These are phyloP conservation scores for Cryomyces minteri DNA, from an alignment of 495 filamentous ascomycete genomes.

Conservation along the genomic window DNA sequence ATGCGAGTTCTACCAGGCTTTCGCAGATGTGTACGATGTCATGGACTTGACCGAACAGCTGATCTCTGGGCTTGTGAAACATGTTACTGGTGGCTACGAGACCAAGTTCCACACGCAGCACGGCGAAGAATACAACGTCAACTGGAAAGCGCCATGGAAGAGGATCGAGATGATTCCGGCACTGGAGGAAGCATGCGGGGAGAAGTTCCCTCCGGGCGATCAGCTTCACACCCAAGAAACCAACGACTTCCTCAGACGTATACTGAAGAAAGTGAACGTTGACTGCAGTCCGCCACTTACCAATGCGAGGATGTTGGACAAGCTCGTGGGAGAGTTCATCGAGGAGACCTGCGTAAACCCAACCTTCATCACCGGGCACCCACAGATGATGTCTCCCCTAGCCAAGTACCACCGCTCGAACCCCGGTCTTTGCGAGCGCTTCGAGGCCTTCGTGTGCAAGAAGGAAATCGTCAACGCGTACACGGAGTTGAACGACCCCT, in stretches of 20 bases:
- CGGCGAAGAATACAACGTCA: constrained; percentile 72
- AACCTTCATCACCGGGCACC: constrained; percentile 87
- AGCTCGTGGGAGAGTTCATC: constrained; percentile 89
- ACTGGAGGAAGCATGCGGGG: constrained; percentile 72
- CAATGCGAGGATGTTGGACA: constrained; percentile 95
- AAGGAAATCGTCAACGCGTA: constrained; percentile 95
- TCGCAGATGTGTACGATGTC: constrained; percentile 80
- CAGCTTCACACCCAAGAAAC: constrained; percentile 81
- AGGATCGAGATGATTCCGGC: constrained; percentile 93
- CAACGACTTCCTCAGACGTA: constrained; percentile 62
- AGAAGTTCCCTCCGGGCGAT: constrained; percentile 80
- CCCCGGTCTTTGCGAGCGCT: constrained; percentile 82
- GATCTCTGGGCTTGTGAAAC: constrained; percentile 78
- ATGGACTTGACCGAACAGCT: constrained; percentile 92
- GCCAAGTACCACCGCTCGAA: constrained; percentile 81
- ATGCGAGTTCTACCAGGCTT: constrained; percentile 93
- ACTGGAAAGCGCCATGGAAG: constrained; percentile 93
- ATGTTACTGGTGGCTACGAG: constrained; percentile 64
- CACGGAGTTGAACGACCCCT: constrained; percentile 95
- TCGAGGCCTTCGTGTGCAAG: constrained; percentile 94
- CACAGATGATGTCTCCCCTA: constrained; percentile 93
- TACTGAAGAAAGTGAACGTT: constrained; percentile 77
- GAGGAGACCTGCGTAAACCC: constrained; percentile 89
- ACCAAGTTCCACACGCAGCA: constrained; percentile 68
- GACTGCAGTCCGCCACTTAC: constrained; percentile 82